phyloP scores from a whole-genome alignment of 176 grass and related monocot genomes.

The bread wheat (Triticum aestivum) region IWGSC_CS_RefSeq_v2.1 NC_057803.1:593487626-593488125 shows the following conservation, averaged over 20 bases:
- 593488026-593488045: constrained; percentile 91
- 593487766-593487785: neutral
- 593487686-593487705: neutral
- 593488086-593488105: constrained; percentile 79
- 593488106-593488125: constrained; percentile 85
- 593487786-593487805: neutral
- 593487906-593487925: constrained; percentile 79
- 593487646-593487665: neutral
- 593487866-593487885: constrained; percentile 93
- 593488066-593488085: constrained; percentile 72
- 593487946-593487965: neutral
- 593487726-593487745: neutral
- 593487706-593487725: neutral
- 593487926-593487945: constrained; percentile 49
- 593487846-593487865: constrained; percentile 91
- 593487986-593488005: neutral
- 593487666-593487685: neutral
- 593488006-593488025: constrained; percentile 77
- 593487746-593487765: neutral
- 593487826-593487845: constrained; percentile 58
- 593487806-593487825: constrained; percentile 14
- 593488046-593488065: constrained; percentile 86
- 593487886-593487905: constrained; percentile 74
- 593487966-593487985: neutral
- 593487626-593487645: neutral